Base-by-base conservation (phyloP, 495 filamentous ascomycete species). In the Glarea lozoyensis region DNA sequence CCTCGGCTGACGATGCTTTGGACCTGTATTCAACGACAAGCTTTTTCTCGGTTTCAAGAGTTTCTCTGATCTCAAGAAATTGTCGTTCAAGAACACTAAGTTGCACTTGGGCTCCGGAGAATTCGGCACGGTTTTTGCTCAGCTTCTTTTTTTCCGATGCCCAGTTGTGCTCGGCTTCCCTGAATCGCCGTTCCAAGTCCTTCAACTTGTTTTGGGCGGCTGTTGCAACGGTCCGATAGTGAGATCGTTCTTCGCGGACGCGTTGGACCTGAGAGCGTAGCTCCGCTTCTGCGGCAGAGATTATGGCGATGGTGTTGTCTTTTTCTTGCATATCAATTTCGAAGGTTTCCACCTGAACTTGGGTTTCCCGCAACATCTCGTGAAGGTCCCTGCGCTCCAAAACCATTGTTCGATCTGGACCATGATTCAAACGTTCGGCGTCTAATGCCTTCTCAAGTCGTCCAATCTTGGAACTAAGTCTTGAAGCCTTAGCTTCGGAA, bases 221-320 rank as follows among this genome's bases (percentile, higher is more conserved):
- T 27, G 70, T 60, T 10, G 67, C 67, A 50, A 70, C 70, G 20
- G 68, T 63, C 15, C 65, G 63, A 19, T 70, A 65, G 17, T 62
- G 54, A n/a, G 60, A 60, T 18, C 77, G 69, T 56, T 83, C 79
- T 42, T 79, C 73, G 19, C 78, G 70, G 37, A 82, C 64, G 19
- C 72, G 61, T 20, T 69, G 67, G 4, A 81, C 49, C 32, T 78
- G 69, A 11, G 61, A 46, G 40, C 78, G 77, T 18, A 84, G 53
- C 24, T 84, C 78, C 19, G 58, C 48, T 53, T 76, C 69, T 18
- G 62, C 60, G 32, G 49, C 52, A 7, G 33, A 64, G 58, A 37
- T 64, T 56, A 54, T 76, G 69, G 23, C 74, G 69, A 54, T 78
- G 64, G 10, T 74, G 46, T 49, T 72, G 48, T 45, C 66, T 58